A percentile compares a stretch with the other conserved stretches of the same genome.
These are phyloP conservation scores for Corchorus olitorius DNA, from an alignment of 345 rosid species.

Conservation along the genomic window DNA sequence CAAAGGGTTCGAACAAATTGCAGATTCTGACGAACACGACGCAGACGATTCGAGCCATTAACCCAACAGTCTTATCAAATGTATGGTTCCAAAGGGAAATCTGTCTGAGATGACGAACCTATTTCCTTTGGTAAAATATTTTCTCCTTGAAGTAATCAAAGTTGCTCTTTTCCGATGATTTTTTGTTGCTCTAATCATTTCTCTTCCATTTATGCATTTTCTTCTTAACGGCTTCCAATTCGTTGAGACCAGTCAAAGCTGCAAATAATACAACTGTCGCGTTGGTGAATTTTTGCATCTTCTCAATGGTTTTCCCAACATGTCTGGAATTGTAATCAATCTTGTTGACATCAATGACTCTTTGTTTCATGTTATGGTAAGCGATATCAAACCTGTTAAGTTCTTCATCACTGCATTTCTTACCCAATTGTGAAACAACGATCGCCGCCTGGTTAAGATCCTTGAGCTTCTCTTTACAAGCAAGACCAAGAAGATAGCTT, in stretches of 20 bases:
- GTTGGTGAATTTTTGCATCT: slow-evolving; percentile 42
- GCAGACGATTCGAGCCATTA: slow-evolving; percentile 34
- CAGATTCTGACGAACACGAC: slow-evolving; percentile 40
- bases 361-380: slow-evolving; percentile 32
- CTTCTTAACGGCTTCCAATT: slow-evolving; percentile 44
- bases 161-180: slow-evolving; percentile 18
- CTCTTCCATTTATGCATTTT: slow-evolving; percentile 34
- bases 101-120: slow-evolving; percentile 34
- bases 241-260: slow-evolving; percentile 29
- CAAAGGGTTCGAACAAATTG: slow-evolving; percentile 32
- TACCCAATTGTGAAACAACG: slow-evolving; percentile 34
- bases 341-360: slow-evolving; percentile 20
- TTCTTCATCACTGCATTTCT: slow-evolving; percentile 34
- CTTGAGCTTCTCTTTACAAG: slow-evolving; percentile 47
- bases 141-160: slow-evolving; percentile 33
- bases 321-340: slow-evolving; percentile 27
- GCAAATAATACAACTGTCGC: slow-evolving; percentile 34
- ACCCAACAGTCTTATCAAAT: slow-evolving; percentile 35
- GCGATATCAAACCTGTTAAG: slow-evolving; percentile 30
- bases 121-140: slow-evolving; percentile 35
- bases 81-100: slow-evolving; percentile 49
- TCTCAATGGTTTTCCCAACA: slow-evolving; percentile 30
- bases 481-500: slow-evolving; percentile 36
- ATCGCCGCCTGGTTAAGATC: slow-evolving; percentile 38
- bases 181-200: neutral